These are phyloP conservation scores for Macrolepiota dolichaula DNA, from an alignment of 768 basidiomycete species.

Conservation along the genomic window DNA sequence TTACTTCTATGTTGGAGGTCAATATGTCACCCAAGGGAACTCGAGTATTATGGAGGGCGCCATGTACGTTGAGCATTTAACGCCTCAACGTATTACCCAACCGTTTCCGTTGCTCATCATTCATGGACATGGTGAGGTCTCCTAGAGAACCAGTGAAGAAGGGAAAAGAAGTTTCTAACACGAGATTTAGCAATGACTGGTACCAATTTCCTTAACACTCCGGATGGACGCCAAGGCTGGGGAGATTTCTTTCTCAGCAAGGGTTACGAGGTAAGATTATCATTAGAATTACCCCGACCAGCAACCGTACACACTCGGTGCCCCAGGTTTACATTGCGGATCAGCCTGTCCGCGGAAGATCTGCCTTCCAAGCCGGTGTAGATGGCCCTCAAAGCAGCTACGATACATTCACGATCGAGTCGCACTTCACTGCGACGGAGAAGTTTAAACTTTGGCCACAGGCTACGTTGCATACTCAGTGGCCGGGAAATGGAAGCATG, in stretches of 20 bases:
- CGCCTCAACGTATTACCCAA: slow-evolving; percentile 34
- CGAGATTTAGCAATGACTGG: slow-evolving; percentile 42
- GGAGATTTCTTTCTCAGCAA: slow-evolving; percentile 48
- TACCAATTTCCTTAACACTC: slow-evolving; percentile 49
- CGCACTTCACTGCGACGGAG: slow-evolving; percentile 43
- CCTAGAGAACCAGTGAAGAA: too few relatives aligned
- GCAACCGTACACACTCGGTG: neutral
- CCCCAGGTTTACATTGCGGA: slow-evolving; percentile 42
- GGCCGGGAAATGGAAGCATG: slow-evolving; percentile 46
- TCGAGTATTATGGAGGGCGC: slow-evolving; percentile 39
- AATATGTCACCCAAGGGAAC: slow-evolving; percentile 31
- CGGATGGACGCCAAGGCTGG: slow-evolving; percentile 52
- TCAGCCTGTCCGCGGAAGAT: slow-evolving; percentile 44
- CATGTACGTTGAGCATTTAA: slow-evolving; percentile 40
- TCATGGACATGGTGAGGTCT: slow-evolving; percentile 37
- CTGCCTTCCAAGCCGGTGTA: slow-evolving; percentile 35
- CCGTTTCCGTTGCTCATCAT: slow-evolving; percentile 43
- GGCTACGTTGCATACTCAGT: slow-evolving; percentile 44
- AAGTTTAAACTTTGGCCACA: slow-evolving; percentile 42
- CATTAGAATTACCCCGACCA: neutral
- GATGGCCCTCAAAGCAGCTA: slow-evolving; percentile 33
- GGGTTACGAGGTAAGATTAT: slow-evolving; percentile 43
- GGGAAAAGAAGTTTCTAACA: neutral
- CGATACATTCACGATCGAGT: slow-evolving; percentile 30
- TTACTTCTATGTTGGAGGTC: slow-evolving; percentile 48